These are phyloP conservation scores for Neocallimastix lanati DNA, from an alignment of 192 early-diverging fungal species.

Conservation along the genomic window DNA sequence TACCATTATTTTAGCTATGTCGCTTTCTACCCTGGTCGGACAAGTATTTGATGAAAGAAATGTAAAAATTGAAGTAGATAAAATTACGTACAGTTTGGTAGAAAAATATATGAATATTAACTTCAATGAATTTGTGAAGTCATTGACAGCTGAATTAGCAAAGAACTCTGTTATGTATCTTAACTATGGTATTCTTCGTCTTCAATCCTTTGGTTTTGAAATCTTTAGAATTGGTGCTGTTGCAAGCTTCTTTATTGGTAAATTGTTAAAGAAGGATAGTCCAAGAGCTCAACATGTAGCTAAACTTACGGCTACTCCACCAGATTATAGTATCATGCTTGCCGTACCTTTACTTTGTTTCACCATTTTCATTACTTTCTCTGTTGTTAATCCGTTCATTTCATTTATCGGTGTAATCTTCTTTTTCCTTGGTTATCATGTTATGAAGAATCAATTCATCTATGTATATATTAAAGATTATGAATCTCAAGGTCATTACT, in stretches of 20 bases:
- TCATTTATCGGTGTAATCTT: neutral
- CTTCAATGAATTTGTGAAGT: neutral
- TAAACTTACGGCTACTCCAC: neutral
- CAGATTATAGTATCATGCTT: neutral
- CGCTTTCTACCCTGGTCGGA: neutral
- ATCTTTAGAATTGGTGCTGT: neutral
- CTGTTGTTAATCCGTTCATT: neutral
- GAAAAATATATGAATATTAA: neutral
- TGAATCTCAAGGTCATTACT: neutral
- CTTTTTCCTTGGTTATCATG: neutral
- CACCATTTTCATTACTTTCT: neutral
- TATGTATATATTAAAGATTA: neutral
- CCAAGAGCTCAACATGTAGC: neutral
- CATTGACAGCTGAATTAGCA: neutral
- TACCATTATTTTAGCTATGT: neutral
- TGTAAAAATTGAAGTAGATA: neutral
- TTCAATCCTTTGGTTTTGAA: neutral
- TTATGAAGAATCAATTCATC: neutral
- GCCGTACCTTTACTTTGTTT: neutral
- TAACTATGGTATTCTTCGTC: neutral
- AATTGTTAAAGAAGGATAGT: neutral
- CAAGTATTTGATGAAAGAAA: neutral
- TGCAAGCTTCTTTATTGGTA: neutral
- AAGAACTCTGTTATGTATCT: neutral
- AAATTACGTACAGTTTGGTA: neutral